Percentiles rank a stretch among this genome's conserved stretches.
Conservation (phyloP, 805 yeast genomes). For the Lipomyces mesembrius region DNA sequence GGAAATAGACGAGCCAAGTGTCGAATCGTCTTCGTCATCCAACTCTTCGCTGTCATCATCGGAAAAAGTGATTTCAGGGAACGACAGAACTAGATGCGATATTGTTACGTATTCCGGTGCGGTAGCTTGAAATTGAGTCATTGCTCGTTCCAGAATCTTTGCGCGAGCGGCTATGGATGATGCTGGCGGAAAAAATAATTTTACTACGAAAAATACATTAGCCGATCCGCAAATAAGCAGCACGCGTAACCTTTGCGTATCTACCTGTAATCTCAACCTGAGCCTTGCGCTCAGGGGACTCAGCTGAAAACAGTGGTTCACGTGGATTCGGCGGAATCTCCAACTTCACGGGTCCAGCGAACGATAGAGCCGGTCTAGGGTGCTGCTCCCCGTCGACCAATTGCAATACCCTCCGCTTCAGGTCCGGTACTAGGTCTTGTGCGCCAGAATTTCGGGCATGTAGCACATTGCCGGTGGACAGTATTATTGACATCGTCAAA, state of each 20-base stretch:
- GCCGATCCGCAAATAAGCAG: neutral
- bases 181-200: conserved; percentile 31
- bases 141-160: conserved; percentile 17
- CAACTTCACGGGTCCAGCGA: neutral
- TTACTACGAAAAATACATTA: conserved; percentile 19
- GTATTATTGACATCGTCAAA: conserved; percentile 32
- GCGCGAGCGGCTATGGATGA: conserved; percentile 17
- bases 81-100: conserved; percentile 37
- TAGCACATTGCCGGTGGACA: conserved; percentile 34
- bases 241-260: neutral
- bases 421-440: conserved; percentile 16
- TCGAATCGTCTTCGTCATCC: conserved; percentile 18
- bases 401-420: conserved; percentile 20
- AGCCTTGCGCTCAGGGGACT: conserved; percentile 7
- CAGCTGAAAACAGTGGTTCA: conserved; percentile 24
- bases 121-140: conserved; percentile 14
- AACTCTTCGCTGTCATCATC: conserved; percentile 40
- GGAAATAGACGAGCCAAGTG: neutral
- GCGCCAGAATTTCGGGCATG: conserved; percentile 24
- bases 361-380: neutral
- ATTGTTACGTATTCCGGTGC: conserved; percentile 17
- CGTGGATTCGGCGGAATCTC: conserved; percentile 23
- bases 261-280: conserved; percentile 27
- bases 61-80: conserved; percentile 43
- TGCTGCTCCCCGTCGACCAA: conserved; percentile 22